These are phyloP conservation scores for Xylogone sp. DNA, from an alignment of 2,329 filamentous ascomycete species.

Conservation along the genomic window DNA sequence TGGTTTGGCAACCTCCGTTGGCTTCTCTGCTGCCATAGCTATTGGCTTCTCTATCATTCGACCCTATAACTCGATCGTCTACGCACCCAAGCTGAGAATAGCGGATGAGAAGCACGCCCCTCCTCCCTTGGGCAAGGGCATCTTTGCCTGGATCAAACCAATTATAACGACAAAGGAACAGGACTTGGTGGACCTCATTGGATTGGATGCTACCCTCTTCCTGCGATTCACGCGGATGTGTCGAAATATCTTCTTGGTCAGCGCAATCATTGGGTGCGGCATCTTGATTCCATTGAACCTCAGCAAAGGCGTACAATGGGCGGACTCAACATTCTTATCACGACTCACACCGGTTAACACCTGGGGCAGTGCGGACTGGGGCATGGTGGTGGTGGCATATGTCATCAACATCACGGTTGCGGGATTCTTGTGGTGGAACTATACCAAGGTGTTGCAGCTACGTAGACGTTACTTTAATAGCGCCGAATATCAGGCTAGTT, in stretches of 20 bases:
- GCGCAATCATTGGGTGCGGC: slow-evolving; percentile 69
- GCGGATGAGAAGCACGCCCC: slow-evolving; percentile 87
- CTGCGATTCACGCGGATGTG: slow-evolving; percentile 87
- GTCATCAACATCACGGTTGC: slow-evolving; percentile 71
- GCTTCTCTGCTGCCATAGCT: slow-evolving; percentile 68
- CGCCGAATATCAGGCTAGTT: slow-evolving; percentile 80
- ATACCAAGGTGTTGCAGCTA: slow-evolving; percentile 66
- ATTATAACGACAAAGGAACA: slow-evolving; percentile 75
- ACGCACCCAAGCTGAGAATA: slow-evolving; percentile 90
- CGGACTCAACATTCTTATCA: slow-evolving; percentile 41
- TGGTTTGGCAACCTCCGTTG: slow-evolving; percentile 76
- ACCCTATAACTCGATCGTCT: slow-evolving; percentile 87
- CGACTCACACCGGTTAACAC: slow-evolving; percentile 58
- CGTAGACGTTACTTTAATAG: slow-evolving; percentile 79
- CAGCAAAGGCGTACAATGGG: slow-evolving; percentile 37
- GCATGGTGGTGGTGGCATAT: slow-evolving; percentile 55
- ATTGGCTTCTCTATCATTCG: slow-evolving; percentile 84
- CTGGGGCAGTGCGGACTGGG: slow-evolving; percentile 52
- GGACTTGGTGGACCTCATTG: slow-evolving; percentile 74
- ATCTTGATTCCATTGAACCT: slow-evolving; percentile 82
- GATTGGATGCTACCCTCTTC: slow-evolving; percentile 88
- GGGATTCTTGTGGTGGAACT: slow-evolving; percentile 88
- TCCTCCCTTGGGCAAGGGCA: slow-evolving; percentile 78
- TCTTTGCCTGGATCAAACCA: slow-evolving; percentile 82
- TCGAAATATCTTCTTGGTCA: slow-evolving; percentile 77